Percentiles rank a stretch among this genome's conserved stretches.
phyloP scores from a whole-genome alignment of 108 stramenopile species.

The Cyclotella sp. region DNA sequence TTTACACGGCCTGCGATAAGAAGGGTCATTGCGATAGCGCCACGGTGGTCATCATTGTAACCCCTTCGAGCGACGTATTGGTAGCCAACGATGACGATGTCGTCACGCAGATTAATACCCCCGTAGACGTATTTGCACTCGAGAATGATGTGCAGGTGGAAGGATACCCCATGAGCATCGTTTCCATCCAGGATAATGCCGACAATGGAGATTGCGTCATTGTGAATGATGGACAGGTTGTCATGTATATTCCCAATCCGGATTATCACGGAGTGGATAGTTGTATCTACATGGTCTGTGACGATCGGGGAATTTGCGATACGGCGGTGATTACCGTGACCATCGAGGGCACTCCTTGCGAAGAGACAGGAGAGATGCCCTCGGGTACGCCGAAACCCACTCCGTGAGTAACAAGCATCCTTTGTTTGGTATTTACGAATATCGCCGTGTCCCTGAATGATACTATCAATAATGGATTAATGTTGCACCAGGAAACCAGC shows the following conservation, averaged over 20 bases:
- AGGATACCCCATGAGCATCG: constrained; percentile 12
- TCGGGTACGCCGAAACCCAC: not conserved
- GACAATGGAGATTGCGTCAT: constrained; percentile 35
- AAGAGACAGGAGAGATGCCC: not conserved
- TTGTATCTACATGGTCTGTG: constrained; percentile 33
- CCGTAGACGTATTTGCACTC: constrained; percentile 21
- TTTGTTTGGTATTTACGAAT: too few species aligned
- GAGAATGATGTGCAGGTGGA: constrained; percentile 25
- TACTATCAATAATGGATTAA: too few species aligned
- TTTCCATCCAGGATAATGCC: not conserved
- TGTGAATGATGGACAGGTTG: not conserved
- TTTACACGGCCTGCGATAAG: constrained; percentile 34
- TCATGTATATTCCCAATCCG: constrained; percentile 37
- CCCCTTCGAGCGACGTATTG: constrained; percentile 5
- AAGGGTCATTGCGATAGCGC: constrained; percentile 26
- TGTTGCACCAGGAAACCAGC: too few species aligned
- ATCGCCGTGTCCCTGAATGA: not conserved
- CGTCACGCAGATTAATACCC: constrained; percentile 21
- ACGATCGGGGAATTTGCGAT: constrained; percentile 27
- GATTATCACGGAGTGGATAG: constrained; percentile 23
- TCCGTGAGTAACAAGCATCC: not conserved
- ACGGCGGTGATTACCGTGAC: constrained; percentile 15
- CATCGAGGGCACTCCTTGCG: constrained; percentile 16
- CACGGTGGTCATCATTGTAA: constrained; percentile 18
- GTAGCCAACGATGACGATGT: constrained; percentile 25